phyloP scores from a whole-genome alignment of 1,284 basidiomycete genomes.

The Pascua guehoae region DNA sequence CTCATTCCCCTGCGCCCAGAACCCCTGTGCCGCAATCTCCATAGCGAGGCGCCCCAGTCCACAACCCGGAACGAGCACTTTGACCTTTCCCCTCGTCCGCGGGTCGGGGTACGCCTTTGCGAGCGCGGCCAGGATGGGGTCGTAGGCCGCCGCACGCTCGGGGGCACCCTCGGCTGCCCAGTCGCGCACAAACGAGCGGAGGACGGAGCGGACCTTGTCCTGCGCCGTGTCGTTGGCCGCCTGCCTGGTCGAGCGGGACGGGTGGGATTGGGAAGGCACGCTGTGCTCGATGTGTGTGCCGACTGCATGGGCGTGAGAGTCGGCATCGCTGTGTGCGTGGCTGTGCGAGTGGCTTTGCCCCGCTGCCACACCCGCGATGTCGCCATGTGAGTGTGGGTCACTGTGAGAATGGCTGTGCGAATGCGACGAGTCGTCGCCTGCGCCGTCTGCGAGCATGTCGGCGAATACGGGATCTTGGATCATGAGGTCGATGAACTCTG shows the following conservation, averaged over 20 bases:
- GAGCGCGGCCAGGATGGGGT: slow-evolving; percentile 72
- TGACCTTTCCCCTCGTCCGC: slow-evolving; percentile 19
- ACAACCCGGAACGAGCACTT: slow-evolving; percentile 81
- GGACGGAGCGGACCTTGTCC: slow-evolving; percentile 77
- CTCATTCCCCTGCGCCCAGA: slow-evolving; percentile 84
- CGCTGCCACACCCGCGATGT: no score
- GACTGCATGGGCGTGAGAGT: slow-evolving; percentile 1
- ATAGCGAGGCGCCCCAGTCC: slow-evolving; percentile 80
- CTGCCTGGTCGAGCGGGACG: slow-evolving; percentile 12
- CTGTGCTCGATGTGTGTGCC: neutral
- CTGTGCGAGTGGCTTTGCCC: slow-evolving; percentile 12
- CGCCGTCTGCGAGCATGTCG: slow-evolving; percentile 31
- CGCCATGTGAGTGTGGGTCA: neutral
- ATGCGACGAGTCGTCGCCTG: neutral
- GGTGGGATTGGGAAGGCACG: no score
- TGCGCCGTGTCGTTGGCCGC: slow-evolving; percentile 31
- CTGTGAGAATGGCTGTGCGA: slow-evolving; percentile 13
- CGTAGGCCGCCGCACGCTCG: slow-evolving; percentile 74
- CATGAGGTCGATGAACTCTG: slow-evolving; percentile 49
- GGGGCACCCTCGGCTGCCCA: slow-evolving; percentile 75
- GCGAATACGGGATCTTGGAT: slow-evolving; percentile 45
- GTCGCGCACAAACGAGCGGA: slow-evolving; percentile 86
- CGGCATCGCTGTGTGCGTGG: slow-evolving; percentile 7
- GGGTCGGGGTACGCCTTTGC: slow-evolving; percentile 60
- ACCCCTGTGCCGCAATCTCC: slow-evolving; percentile 77